Evolutionary conservation across 2,329 filamentous ascomycete species (phyloP).

Genomic region (Penicillium glabrum): DNA sequence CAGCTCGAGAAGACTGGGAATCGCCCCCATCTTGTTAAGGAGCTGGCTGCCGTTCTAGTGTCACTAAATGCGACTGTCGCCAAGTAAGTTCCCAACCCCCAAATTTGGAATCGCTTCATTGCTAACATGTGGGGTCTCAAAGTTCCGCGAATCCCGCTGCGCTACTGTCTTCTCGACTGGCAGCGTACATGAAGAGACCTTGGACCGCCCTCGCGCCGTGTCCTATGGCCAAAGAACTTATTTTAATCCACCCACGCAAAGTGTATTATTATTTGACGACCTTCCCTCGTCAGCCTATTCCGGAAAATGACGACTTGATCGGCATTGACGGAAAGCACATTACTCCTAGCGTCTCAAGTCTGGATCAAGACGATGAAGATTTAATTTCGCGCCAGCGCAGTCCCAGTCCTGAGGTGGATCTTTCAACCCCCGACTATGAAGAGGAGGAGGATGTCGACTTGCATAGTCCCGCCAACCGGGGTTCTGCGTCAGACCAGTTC

Average conservation of each 20-base stretch:
- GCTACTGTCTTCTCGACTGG: constrained; percentile 88
- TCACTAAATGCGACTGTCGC: constrained; percentile 78
- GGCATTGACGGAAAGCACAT: constrained; percentile 62
- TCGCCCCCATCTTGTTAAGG: constrained; percentile 90
- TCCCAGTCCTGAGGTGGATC: constrained; percentile 88
- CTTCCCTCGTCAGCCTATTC: constrained; percentile 78
- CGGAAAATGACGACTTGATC: constrained; percentile 59
- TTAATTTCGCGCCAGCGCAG: constrained; percentile 63
- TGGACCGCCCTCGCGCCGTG: constrained; percentile 79
- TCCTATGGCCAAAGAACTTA: constrained; percentile 88
- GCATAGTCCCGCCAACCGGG: constrained; percentile 59
- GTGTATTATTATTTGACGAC: constrained; percentile 96
- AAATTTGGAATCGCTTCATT: constrained; percentile 5
- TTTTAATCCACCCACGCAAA: constrained; percentile 87
- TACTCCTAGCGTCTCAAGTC: constrained; percentile 78
- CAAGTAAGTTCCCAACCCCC: constrained; percentile 65
- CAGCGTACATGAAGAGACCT: constrained; percentile 83
- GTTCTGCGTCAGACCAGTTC: constrained; percentile 56
- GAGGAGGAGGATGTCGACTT: constrained; percentile 58
- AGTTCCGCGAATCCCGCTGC: constrained; percentile 96
- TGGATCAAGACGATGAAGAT: constrained; percentile 71
- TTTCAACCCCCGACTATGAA: constrained; percentile 84
- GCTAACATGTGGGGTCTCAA: constrained; percentile 13
- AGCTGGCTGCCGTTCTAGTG: constrained; percentile 78
- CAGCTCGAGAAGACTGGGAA: constrained; percentile 89